Conservation (phyloP, 805 yeast species). For the Yamadazyma kitorensis region DNA sequence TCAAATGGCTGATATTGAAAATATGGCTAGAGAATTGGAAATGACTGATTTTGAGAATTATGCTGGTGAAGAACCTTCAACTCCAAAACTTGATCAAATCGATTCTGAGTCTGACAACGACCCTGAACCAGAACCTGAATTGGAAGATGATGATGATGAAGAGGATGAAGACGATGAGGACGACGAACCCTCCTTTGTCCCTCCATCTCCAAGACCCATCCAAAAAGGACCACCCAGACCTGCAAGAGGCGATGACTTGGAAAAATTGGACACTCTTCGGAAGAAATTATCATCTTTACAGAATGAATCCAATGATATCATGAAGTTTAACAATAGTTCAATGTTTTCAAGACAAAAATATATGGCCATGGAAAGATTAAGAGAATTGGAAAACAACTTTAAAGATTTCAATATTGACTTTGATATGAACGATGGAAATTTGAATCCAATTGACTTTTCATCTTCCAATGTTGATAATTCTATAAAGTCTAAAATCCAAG, state of each 20-base stretch:
- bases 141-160: constrained; percentile 10
- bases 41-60: constrained; percentile 69
- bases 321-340: constrained; percentile 64
- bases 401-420: constrained; percentile 64
- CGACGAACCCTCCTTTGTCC: not conserved
- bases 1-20: constrained; percentile 80
- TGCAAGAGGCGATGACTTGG: constrained; percentile 49
- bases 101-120: not conserved
- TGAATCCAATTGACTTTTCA: constrained; percentile 8
- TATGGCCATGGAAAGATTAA: constrained; percentile 68
- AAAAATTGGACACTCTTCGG: constrained; percentile 53
- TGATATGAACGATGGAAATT: constrained; percentile 16
- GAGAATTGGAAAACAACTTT: constrained; percentile 65
- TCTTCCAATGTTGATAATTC: constrained; percentile 29
- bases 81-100: no score
- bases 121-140: constrained; percentile 3
- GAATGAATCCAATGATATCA: constrained; percentile 71
- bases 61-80: constrained; percentile 7
- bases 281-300: constrained; percentile 61
- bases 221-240: constrained; percentile 31
- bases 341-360: constrained; percentile 57
- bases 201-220: constrained; percentile 13
- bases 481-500: constrained; percentile 35
- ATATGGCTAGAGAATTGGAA: constrained; percentile 82
- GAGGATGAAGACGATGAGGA: constrained; percentile 12